Evolutionary conservation across 2,329 filamentous ascomycete species (phyloP), one percentile per base, ranked within the genome.

Genomic region (Clarireedia homoeocarpa): DNA sequence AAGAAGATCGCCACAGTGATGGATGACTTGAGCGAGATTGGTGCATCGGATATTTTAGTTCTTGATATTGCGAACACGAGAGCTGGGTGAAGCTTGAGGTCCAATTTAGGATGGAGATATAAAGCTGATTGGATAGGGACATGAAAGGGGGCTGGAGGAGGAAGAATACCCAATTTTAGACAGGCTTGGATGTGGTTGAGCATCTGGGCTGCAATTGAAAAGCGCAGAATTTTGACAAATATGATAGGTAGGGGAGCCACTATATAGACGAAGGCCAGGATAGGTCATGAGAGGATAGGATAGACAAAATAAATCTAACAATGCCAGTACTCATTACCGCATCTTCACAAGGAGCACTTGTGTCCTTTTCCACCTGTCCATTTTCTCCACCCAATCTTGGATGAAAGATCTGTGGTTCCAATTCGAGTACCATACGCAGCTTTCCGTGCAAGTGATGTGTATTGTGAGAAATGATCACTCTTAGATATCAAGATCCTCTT

Each of bases 1-100:
- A 70, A 70, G 60, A 63, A 62, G 45, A 69, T 70, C 38, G 68
- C 68, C 23, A 64, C 62, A 5, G 67, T 68, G 3, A 70, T 70
- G 68, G 68, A 70, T 58, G 57, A 69, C n/a, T 57, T 70, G 53
- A 62, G 66, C 2, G 63, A 56, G 20, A 60, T 69, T 40, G 68
- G 68, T 36, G 68, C 68, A 26, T 62, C 60, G 3, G 68, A 70
- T 59, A 70, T 70, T 42, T 58, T 70, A 53, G 67, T 70, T n/a
- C 47, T 70, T 46, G 58, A 63, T 53, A 70, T 70, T 60, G 62
- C 61, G 23, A 70, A 70, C 40, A 69, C 67, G 12, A 66, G 68
- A 59, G 61, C 65, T 36, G 58, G 57, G 24, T 63, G 53, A 60
- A 48, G 24, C 6, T 53, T 20, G 42, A 45, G 20, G 4, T 6